Evolutionary conservation across 495 filamentous ascomycete species (phyloP).

Genomic region (Hypoxylon perforatum): DNA sequence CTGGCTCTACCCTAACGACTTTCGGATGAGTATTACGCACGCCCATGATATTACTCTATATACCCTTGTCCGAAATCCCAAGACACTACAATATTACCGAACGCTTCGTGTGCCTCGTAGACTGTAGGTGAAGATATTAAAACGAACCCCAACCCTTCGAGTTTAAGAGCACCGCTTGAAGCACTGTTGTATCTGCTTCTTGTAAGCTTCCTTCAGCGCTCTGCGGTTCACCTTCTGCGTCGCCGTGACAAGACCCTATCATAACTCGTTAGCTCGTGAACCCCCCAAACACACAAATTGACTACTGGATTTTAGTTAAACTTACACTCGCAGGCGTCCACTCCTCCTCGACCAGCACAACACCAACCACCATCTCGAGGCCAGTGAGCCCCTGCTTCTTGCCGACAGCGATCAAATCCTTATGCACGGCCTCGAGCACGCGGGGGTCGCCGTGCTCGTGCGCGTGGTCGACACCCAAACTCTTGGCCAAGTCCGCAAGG

Average conservation of each 20-base stretch:
- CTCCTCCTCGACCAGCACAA: constrained; percentile 71
- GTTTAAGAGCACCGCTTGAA: constrained; percentile 41
- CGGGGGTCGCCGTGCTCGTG: constrained; percentile 57
- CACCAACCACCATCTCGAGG: constrained; percentile 69
- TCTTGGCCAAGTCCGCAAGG: constrained; percentile 61
- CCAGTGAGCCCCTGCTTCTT: constrained; percentile 62
- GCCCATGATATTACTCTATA: no score
- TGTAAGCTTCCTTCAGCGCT: constrained; percentile 63
- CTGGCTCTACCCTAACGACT: no score
- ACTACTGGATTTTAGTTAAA: constrained; percentile 16
- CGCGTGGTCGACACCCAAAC: constrained; percentile 61
- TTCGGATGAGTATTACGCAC: no score
- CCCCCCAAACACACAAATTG: no score
- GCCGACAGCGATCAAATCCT: constrained; percentile 63
- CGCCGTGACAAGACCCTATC: constrained; percentile 68
- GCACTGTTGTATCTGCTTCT: constrained; percentile 64
- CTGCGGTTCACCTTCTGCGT: constrained; percentile 72
- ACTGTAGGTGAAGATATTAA: no score
- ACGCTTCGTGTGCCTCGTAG: not conserved
- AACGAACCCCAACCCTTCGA: not conserved
- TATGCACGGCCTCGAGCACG: constrained; percentile 62
- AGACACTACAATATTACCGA: not conserved
- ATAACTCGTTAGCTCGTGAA: constrained; percentile 38
- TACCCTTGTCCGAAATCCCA: no score
- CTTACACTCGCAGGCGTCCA: constrained; percentile 74